Conservation (phyloP, 2,329 filamentous ascomycete genomes). For the Penicillium hordei region DNA sequence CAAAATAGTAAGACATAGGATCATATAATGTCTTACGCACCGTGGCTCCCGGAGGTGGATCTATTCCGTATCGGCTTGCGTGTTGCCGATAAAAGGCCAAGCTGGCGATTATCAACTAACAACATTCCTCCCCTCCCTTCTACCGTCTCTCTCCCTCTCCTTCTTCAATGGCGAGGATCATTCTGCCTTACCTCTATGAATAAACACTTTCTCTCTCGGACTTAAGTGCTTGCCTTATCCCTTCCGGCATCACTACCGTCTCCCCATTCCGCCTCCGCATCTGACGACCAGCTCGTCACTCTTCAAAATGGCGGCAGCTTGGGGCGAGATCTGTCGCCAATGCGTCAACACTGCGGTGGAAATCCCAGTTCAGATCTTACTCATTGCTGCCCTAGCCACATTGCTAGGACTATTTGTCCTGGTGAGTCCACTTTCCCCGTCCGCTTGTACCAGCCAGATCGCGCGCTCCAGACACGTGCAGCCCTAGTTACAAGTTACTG, state of each 20-base stretch:
- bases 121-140: slow-evolving; percentile 8
- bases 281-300: slow-evolving; percentile 1
- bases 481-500: not conserved
- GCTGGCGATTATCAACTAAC: slow-evolving; percentile 23
- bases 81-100: slow-evolving; percentile 28
- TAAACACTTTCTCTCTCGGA: not conserved
- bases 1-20: not conserved
- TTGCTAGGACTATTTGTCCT: slow-evolving; percentile 34
- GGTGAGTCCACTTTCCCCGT: slow-evolving; percentile 27
- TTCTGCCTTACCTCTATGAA: slow-evolving; percentile 4
- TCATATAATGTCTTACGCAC: not conserved
- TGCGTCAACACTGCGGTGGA: slow-evolving; percentile 32
- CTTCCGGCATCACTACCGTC: slow-evolving; percentile 15
- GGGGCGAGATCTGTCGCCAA: slow-evolving; percentile 32
- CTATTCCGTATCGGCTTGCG: slow-evolving; percentile 19
- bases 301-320: slow-evolving; percentile 30
- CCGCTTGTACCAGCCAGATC: not conserved
- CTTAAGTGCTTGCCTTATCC: slow-evolving; percentile 14
- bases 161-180: slow-evolving; percentile 2
- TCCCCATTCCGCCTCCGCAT: slow-evolving; percentile 9
- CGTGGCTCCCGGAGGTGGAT: slow-evolving; percentile 15
- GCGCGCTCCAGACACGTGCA: not conserved
- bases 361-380: slow-evolving; percentile 32
- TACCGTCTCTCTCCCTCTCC: not conserved
- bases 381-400: slow-evolving; percentile 32